These are phyloP conservation scores for Chytridium lagenaria DNA, from an alignment of 371 early-diverging fungal genomes.

Conservation along the genomic window DNA sequence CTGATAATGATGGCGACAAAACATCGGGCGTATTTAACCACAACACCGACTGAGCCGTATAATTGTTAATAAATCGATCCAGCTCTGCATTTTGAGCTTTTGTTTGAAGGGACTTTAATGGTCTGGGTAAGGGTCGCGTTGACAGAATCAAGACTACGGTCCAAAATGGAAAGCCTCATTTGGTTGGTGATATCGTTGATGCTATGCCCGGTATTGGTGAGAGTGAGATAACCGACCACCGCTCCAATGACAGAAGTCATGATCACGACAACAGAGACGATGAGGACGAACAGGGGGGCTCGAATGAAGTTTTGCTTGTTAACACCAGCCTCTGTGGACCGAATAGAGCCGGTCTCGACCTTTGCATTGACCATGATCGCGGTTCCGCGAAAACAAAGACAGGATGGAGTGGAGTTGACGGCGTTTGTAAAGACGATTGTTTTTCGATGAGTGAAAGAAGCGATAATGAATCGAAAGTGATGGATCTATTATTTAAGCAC, in stretches of 20 bases:
- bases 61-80: neutral
- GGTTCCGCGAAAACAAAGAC: no score
- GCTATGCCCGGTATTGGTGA: neutral
- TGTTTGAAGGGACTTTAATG: neutral
- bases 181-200: slow-evolving; percentile 24
- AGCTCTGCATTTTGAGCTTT: neutral
- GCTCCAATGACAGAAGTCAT: slow-evolving; percentile 7
- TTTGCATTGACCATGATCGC: no score
- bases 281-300: slow-evolving; percentile 10
- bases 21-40: neutral
- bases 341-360: no score
- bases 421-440: no score
- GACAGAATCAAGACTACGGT: slow-evolving; percentile 1
- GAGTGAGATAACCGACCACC: slow-evolving; percentile 16
- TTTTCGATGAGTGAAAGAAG: no score
- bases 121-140: slow-evolving; percentile 1
- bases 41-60: neutral
- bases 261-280: slow-evolving; percentile 8
- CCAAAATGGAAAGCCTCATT: slow-evolving; percentile 8
- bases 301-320: neutral
- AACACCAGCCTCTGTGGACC: slow-evolving; percentile 15
- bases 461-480: no score
- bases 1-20: no score
- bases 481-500: no score
- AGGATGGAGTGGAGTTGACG: no score